Conservation (phyloP, 495 filamentous ascomycete genomes). For the Parathielavia appendiculata region DNA sequence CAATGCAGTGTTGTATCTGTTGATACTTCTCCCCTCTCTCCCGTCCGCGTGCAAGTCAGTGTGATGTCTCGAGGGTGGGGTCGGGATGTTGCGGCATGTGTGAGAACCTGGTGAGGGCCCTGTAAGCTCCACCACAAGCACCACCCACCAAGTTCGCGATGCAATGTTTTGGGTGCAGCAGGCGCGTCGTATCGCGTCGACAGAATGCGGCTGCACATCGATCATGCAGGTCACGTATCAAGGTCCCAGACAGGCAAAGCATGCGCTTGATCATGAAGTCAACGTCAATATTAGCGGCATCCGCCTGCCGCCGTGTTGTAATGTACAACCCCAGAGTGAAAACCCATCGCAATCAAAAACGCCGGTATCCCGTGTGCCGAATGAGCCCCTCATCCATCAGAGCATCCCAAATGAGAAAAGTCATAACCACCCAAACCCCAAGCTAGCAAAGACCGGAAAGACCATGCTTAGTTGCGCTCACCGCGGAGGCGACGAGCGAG, state of each 20-base stretch:
- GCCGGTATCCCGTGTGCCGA: conserved; percentile 33
- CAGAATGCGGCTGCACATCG: not conserved
- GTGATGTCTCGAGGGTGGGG: no score
- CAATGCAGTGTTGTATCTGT: no score
- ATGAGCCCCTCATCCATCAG: conserved; percentile 25
- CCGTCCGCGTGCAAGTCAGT: no score
- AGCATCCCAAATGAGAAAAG: conserved; percentile 29
- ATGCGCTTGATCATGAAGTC: conserved; percentile 14
- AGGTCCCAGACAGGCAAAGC: not conserved
- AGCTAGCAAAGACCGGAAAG: conserved; percentile 16
- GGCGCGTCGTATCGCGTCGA: not conserved
- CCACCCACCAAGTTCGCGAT: not conserved
- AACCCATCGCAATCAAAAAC: conserved; percentile 37
- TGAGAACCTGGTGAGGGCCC: not conserved
- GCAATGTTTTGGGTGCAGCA: not conserved
- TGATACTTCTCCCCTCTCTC: no score
- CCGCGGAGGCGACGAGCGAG: conserved; percentile 94
- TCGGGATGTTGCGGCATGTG: no score
- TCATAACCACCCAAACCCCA: conserved; percentile 34
- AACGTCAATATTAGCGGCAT: conserved; percentile 16
- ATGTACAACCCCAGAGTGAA: conserved; percentile 37
- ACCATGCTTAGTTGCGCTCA: conserved; percentile 62
- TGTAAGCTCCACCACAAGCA: no score
- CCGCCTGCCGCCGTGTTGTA: conserved; percentile 20
- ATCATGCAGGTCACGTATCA: not conserved